Evolutionary conservation across 2,329 filamentous ascomycete genomes (phyloP).

Genomic region (Periconia sp.): DNA sequence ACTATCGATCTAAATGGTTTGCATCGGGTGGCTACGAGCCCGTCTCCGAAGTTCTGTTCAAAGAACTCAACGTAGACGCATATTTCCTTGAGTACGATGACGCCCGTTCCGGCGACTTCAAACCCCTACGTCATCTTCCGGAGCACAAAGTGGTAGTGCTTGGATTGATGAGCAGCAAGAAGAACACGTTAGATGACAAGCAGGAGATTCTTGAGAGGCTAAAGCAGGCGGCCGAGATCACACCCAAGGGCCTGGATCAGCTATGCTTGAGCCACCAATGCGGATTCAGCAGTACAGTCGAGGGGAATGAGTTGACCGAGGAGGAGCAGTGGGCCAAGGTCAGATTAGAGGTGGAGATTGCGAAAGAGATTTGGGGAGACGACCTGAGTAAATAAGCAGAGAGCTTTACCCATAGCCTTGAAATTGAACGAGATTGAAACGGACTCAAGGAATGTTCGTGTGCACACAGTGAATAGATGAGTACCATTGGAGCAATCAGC

Average conservation of each 20-base stretch:
- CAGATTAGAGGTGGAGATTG: constrained; percentile 61
- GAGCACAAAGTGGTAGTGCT: constrained; percentile 62
- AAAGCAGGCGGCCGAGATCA: constrained; percentile 49
- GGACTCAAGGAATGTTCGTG: too few species aligned
- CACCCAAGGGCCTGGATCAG: constrained; percentile 61
- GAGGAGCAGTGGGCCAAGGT: constrained; percentile 66
- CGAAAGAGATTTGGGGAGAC: constrained; percentile 62
- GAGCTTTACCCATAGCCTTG: too few species aligned
- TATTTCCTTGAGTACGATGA: constrained; percentile 68
- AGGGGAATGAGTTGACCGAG: constrained; percentile 63
- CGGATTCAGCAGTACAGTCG: constrained; percentile 62
- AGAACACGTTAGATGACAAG: constrained; percentile 61
- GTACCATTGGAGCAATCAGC: too few species aligned
- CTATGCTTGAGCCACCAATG: constrained; percentile 64
- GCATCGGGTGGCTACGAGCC: constrained; percentile 65
- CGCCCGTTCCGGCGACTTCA: constrained; percentile 62
- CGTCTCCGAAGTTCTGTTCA: constrained; percentile 63
- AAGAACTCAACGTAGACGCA: constrained; percentile 62
- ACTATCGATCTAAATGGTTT: constrained; percentile 64
- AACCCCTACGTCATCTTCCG: constrained; percentile 60
- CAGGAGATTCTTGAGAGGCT: constrained; percentile 47
- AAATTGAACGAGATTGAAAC: too few species aligned
- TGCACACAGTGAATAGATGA: too few species aligned
- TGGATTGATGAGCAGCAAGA: constrained; percentile 63
- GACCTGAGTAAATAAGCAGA: constrained; percentile 47